Percentiles rank a stretch among this genome's conserved stretches.
These are phyloP conservation scores for Geotrichum carabidarum DNA, from an alignment of 1,139 yeast genomes.

Conservation along the genomic window DNA sequence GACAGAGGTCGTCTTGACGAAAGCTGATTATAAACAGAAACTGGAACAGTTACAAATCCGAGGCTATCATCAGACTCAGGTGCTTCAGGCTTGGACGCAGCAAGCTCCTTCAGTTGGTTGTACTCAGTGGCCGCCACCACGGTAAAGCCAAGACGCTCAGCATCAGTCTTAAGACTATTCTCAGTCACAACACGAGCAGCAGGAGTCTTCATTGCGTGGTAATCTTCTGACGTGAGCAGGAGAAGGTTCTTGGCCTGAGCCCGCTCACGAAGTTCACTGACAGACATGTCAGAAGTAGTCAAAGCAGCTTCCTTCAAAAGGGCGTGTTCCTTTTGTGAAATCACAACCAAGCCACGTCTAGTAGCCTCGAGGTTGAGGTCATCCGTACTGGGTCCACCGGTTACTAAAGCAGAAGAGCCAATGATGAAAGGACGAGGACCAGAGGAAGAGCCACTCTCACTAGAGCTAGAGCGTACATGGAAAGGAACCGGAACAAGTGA, in stretches of 20 bases:
- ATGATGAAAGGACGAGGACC: conserved; percentile 5
- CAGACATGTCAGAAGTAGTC: conserved; percentile 16
- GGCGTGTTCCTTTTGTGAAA: conserved; percentile 20
- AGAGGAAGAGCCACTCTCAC: conserved; percentile 1
- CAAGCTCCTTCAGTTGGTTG: conserved; percentile 13
- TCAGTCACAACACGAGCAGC: conserved; percentile 7
- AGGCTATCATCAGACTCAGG: conserved; percentile 10
- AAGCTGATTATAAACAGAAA: conserved; percentile 23
- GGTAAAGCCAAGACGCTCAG: conserved; percentile 25
- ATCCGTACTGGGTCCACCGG: conserved; percentile 8
- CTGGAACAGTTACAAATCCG: conserved; percentile 28
- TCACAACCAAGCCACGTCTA: conserved; percentile 18
- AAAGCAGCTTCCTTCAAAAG: conserved; percentile 10
- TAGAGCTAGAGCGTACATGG: conserved; percentile 3
- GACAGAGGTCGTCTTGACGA: conserved; percentile 23
- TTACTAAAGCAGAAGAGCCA: conserved; percentile 2
- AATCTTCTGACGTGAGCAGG: conserved; percentile 22
- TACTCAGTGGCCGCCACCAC: conserved; percentile 31
- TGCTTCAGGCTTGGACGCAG: neutral
- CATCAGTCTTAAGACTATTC: conserved; percentile 11
- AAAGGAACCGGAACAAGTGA: conserved; percentile 21
- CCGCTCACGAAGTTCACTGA: conserved; percentile 26
- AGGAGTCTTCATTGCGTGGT: conserved; percentile 13
- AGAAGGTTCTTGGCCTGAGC: conserved; percentile 23
- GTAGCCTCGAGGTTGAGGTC: conserved; percentile 17